Conservation (phyloP, 2,329 filamentous ascomycete genomes). For the Thelonectria blattea region DNA sequence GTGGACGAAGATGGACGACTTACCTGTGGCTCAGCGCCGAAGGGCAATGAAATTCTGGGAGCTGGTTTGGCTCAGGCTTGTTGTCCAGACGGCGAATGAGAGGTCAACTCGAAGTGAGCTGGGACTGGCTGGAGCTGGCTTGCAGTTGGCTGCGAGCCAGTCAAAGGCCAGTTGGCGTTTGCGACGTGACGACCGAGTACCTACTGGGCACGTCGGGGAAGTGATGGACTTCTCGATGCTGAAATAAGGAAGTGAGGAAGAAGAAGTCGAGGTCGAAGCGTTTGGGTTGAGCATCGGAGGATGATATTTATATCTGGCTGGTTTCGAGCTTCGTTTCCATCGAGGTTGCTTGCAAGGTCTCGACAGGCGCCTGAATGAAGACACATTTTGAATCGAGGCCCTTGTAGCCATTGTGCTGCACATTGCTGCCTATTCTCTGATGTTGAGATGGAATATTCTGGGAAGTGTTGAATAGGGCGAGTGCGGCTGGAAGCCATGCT, state of each 20-base stretch:
- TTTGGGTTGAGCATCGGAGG: not conserved
- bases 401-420: not conserved
- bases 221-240: not conserved
- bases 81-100: not conserved
- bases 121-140: constrained; percentile 6
- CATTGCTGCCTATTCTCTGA: not conserved
- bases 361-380: not conserved
- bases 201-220: too few species aligned
- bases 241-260: not conserved
- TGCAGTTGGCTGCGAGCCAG: constrained; percentile 4
- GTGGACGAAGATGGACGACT: not conserved
- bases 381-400: not conserved
- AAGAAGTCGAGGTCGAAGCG: not conserved
- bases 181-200: not conserved
- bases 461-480: not conserved
- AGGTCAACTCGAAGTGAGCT: not conserved
- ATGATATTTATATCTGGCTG: not conserved
- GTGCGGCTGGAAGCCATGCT: not conserved
- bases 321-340: not conserved
- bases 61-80: not conserved
- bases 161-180: not conserved
- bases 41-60: not conserved
- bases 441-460: not conserved
- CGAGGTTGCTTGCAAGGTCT: not conserved
- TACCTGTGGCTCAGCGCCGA: not conserved